Evolutionary conservation across 2,329 filamentous ascomycete genomes (phyloP), one percentile per base, ranked within the genome.

Genomic region (Knufia fluminis): DNA sequence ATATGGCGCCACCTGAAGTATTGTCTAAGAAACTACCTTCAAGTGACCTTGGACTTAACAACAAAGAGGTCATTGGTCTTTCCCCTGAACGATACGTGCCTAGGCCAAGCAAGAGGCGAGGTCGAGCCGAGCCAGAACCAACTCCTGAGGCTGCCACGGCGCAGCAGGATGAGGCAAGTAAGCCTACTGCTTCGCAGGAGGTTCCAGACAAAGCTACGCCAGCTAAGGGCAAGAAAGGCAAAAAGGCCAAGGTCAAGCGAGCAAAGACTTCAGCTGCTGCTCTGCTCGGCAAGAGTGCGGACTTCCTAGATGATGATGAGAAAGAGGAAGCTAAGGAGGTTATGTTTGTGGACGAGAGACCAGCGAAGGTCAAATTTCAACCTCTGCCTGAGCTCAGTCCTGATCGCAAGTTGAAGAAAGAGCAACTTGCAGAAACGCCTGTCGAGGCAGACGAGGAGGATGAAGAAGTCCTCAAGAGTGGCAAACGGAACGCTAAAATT

Each of bases 11-110:
- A 16, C 19, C 33, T 3, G 52, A 53, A 31, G 41, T 28, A 7
- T 48, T 50, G 4, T 51, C 40, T 1, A 42, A 46, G 12, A 57
- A 56, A 44, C 47, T 51, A 22, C 48, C 52, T 8, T 51, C 51
- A 14, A 58, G 53, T 39, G 58, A 56, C 22, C 41, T 55, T 23
- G 46, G 56, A 32, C 50, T 57, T n/a, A 50, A 54, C 44, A 55
- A 59, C 16, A 56, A 59, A 51, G 49, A 44, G 17, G 22, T 58
- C 24, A 59, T 60, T 41, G 58, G 58, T 8, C 28, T 59, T 14
- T 57, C 58, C 6, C 57, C 54, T 28, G 58, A 60, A 33, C 26
- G 46, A n/a, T 60, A 60, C 39, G 56, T 55, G 43, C 58, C 58
- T 14, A 51, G 57, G 22, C 58, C 56, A 19, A 59, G 57, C 38